Evolutionary conservation across 2,329 filamentous ascomycete species (phyloP), one percentile per base, ranked within the genome.

Genomic region (Botrytis deweyae): DNA sequence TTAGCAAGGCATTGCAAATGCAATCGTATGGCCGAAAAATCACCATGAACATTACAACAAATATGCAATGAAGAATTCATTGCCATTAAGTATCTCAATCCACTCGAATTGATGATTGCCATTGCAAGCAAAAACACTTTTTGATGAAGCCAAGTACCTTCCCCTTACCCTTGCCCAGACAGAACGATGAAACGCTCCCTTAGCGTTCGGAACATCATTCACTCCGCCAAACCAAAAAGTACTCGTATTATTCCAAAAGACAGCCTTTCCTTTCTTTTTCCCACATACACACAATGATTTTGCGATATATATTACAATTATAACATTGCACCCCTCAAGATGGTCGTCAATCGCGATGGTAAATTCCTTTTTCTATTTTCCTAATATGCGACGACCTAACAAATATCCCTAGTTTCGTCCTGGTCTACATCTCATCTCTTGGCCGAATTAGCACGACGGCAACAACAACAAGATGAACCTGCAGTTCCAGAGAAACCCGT

Each of bases 391-490:
- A 42, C 16, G 29, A 52, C 59, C 55, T 69, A 62, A 73, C 33
- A 40, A 40, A 67, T 42, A 42, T 4, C 40, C 42, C 20, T 25
- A 73, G 72, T 63, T 46, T 73, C 72, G 44, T 46, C 72, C 52
- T 73, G 72, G 72, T 74, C 77, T 22, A 77, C 77, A 25, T 76
- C 79, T 25, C 72, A 85, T 70, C 84, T 88, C 55, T 84, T 81
- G 75, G 84, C 83, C 52, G 87, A 88, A 80, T 81, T 89, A 49
- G 80, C 80, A 72, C 83, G 86, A 78, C 82, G 87, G 79, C 84
- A 87, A 78, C 81, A 84, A 78, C 81, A 84, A 70, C 78, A 78
- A n/a, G 81, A 80, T 58, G 72, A 33, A 33, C 29, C 71, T 33
- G 67, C 59, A 44, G 46, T 49, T 4, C 44, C 72, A 20, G 67